phyloP scores from a whole-genome alignment of 2,329 filamentous ascomycete genomes.

The Clonostachys chloroleuca region DNA sequence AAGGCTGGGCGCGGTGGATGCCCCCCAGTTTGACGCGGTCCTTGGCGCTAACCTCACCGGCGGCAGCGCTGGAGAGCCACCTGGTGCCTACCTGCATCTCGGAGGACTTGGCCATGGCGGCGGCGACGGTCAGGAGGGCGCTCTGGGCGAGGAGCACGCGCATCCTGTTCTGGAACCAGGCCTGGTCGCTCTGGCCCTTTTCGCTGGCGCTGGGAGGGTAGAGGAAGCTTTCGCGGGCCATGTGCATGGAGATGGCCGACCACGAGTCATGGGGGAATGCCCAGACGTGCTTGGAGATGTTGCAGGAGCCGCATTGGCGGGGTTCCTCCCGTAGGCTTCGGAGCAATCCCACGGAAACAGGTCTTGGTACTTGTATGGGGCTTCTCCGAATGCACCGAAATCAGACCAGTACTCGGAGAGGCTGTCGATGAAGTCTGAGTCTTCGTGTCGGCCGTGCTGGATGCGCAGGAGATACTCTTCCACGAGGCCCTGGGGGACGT shows the following conservation, averaged over 20 bases:
- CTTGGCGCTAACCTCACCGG: slow-evolving; percentile 6
- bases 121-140: slow-evolving; percentile 20
- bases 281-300: slow-evolving; percentile 36
- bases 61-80: slow-evolving; percentile 16
- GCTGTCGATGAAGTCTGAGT: slow-evolving; percentile 35
- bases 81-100: slow-evolving; percentile 18
- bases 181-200: neutral
- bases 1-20: slow-evolving; percentile 35
- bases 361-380: slow-evolving; percentile 31
- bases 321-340: slow-evolving; percentile 31
- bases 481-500: slow-evolving; percentile 29
- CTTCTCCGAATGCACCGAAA: slow-evolving; percentile 32
- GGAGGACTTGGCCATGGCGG: slow-evolving; percentile 24
- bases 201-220: slow-evolving; percentile 15
- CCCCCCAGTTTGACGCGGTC: slow-evolving; percentile 27
- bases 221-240: slow-evolving; percentile 22
- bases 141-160: slow-evolving; percentile 22
- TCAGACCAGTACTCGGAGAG: slow-evolving; percentile 40
- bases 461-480: slow-evolving; percentile 36
- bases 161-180: slow-evolving; percentile 19
- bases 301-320: slow-evolving; percentile 30
- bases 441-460: slow-evolving; percentile 28
- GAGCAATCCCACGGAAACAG: slow-evolving; percentile 44
- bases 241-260: slow-evolving; percentile 32
- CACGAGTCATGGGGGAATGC: slow-evolving; percentile 38